Conservation (phyloP, 2,329 filamentous ascomycete species). For the Harringtonia aguacate region DNA sequence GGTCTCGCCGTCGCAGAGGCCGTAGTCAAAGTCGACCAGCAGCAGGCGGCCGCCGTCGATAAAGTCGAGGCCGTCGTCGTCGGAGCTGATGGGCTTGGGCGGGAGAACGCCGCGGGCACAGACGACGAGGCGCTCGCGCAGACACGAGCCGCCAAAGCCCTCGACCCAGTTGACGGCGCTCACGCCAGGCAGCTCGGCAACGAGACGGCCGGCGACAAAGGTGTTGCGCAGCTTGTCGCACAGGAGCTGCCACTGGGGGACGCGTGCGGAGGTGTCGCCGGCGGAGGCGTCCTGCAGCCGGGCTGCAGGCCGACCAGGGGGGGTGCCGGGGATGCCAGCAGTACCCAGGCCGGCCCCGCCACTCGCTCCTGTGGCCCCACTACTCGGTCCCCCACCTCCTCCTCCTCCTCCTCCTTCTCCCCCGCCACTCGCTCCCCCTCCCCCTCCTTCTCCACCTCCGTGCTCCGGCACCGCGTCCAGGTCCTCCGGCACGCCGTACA, state of each 20-base stretch:
- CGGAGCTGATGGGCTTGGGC: conserved; percentile 39
- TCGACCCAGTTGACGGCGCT: conserved; percentile 64
- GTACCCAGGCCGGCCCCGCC: too few relatives aligned
- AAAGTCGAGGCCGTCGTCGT: conserved; percentile 63
- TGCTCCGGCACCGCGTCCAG: conserved; percentile 48
- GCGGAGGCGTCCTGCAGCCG: conserved; percentile 24
- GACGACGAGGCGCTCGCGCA: conserved; percentile 52
- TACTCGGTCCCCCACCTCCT: too few relatives aligned
- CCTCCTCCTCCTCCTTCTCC: too few relatives aligned
- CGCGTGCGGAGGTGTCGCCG: conserved; percentile 19
- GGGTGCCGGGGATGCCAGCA: too few relatives aligned
- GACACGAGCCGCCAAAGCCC: conserved; percentile 33
- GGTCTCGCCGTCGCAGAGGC: conserved; percentile 40
- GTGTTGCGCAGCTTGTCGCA: conserved; percentile 60
- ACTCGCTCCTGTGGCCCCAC: too few relatives aligned
- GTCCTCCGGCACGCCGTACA: conserved; percentile 69
- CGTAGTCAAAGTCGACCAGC: conserved; percentile 64
- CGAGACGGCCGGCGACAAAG: conserved; percentile 55
- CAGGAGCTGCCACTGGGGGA: conserved; percentile 59
- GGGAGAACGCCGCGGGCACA: conserved; percentile 60
- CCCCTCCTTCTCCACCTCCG: conserved; percentile 17
- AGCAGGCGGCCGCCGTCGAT: conserved; percentile 68
- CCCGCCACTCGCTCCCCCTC: conserved; percentile 13
- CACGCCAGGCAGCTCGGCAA: conserved; percentile 55
- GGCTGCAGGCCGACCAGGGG: too few relatives aligned